Percentiles rank a stretch among this genome's conserved stretches.
phyloP scores from a whole-genome alignment of 2,329 filamentous ascomycete genomes.

The Paraphaeosphaeria minitans region DNA sequence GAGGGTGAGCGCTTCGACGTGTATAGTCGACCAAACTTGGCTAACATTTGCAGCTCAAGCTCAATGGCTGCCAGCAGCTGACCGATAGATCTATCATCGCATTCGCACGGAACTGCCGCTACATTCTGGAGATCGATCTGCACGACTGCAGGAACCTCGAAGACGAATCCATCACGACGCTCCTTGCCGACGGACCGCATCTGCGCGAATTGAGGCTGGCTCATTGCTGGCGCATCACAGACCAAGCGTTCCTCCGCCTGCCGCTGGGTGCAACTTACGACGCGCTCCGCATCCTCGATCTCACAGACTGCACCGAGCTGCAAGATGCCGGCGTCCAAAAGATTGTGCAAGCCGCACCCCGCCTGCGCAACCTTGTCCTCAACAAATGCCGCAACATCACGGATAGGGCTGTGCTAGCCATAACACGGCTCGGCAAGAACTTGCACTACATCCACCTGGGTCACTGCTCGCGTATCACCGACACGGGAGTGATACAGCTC shows the following conservation, averaged over 20 bases:
- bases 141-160: slow-evolving; percentile 82
- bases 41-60: slow-evolving; percentile 72
- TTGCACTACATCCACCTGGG: slow-evolving; percentile 95
- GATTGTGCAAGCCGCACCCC: slow-evolving; percentile 84
- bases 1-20: slow-evolving; percentile 61
- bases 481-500: slow-evolving; percentile 81
- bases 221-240: slow-evolving; percentile 82
- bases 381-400: slow-evolving; percentile 95
- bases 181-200: slow-evolving; percentile 77
- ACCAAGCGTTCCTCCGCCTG: slow-evolving; percentile 83
- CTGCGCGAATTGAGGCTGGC: slow-evolving; percentile 90
- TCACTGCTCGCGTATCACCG: slow-evolving; percentile 90
- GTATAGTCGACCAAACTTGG: not conserved
- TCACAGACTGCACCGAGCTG: slow-evolving; percentile 84
- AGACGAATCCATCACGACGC: slow-evolving; percentile 79
- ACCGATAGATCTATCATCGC: slow-evolving; percentile 81
- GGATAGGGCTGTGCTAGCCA: slow-evolving; percentile 83
- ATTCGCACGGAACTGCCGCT: slow-evolving; percentile 85
- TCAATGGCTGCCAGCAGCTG: slow-evolving; percentile 88
- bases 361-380: slow-evolving; percentile 88
- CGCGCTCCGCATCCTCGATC: slow-evolving; percentile 87
- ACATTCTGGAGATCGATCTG: slow-evolving; percentile 95
- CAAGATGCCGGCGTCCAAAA: slow-evolving; percentile 86
- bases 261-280: slow-evolving; percentile 75
- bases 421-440: slow-evolving; percentile 90